Evolutionary conservation across 2,329 filamentous ascomycete genomes (phyloP).

Genomic region (Westerdykella ornata): DNA sequence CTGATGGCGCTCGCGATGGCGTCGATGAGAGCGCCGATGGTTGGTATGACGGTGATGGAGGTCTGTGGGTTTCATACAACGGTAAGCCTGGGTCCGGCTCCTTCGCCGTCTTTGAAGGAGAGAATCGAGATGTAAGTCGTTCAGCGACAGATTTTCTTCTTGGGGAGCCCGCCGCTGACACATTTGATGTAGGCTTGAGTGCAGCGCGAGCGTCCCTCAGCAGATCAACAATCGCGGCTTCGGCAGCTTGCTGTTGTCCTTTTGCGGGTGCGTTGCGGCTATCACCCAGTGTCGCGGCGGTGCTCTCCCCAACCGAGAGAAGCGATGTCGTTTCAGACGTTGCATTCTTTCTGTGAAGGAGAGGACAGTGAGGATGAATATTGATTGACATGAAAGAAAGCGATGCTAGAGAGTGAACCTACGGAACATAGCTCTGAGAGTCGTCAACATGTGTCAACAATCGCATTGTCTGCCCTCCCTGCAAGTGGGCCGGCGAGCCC

Average conservation of each 20-base stretch:
- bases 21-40: slow-evolving; percentile 42
- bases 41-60: slow-evolving; percentile 45
- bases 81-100: slow-evolving; percentile 32
- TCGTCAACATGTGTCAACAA: slow-evolving; percentile 45
- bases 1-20: slow-evolving; percentile 44
- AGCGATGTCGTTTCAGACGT: slow-evolving; percentile 26
- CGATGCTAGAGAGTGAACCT: slow-evolving; percentile 25
- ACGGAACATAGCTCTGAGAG: slow-evolving; percentile 37
- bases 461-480: slow-evolving; percentile 45
- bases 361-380: slow-evolving; percentile 17
- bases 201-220: slow-evolving; percentile 38
- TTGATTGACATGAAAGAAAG: slow-evolving; percentile 13
- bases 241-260: slow-evolving; percentile 27
- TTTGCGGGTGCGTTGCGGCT: slow-evolving; percentile 20
- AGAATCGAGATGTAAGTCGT: slow-evolving; percentile 5
- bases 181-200: slow-evolving; percentile 11
- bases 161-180: slow-evolving; percentile 8
- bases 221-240: slow-evolving; percentile 41
- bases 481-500: slow-evolving; percentile 26
- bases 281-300: slow-evolving; percentile 28
- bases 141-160: slow-evolving; percentile 22
- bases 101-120: slow-evolving; percentile 13
- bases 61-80: slow-evolving; percentile 35
- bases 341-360: background rate
- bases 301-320: slow-evolving; percentile 30